These are phyloP conservation scores for Fusarium xyrophilum DNA, from an alignment of 2,329 filamentous ascomycete genomes.

Conservation along the genomic window DNA sequence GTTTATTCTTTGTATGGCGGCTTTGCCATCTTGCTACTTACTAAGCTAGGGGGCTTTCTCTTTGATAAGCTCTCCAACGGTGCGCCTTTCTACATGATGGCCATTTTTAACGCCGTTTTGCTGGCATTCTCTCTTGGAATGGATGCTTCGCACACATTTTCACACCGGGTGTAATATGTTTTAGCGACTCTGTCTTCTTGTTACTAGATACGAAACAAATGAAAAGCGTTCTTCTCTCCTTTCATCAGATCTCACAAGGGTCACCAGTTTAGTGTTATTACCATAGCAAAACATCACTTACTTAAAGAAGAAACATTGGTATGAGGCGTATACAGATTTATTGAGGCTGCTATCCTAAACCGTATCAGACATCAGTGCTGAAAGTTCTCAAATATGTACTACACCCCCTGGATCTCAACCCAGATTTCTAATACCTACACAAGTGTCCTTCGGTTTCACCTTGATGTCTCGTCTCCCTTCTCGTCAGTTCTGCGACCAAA, in stretches of 20 bases:
- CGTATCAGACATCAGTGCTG: not conserved
- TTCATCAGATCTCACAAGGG: not conserved
- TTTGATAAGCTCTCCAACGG: constrained; percentile 79
- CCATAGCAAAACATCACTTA: not conserved
- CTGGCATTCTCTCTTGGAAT: constrained; percentile 63
- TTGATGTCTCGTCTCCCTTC: not conserved
- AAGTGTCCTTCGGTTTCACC: not conserved
- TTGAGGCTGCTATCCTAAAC: not conserved
- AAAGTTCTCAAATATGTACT: not conserved
- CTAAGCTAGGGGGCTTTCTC: constrained; percentile 85
- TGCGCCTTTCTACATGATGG: constrained; percentile 95
- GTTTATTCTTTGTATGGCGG: constrained; percentile 93
- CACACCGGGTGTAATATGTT: constrained; percentile 24
- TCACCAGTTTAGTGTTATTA: not conserved
- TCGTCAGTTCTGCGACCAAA: not conserved
- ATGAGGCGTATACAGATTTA: not conserved
- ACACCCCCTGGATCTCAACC: not conserved
- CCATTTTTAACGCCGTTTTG: constrained; percentile 79
- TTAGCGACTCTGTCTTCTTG: not conserved
- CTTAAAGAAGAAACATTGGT: not conserved
- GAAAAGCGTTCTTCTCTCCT: constrained; percentile 23
- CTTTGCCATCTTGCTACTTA: constrained; percentile 86
- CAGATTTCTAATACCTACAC: not conserved
- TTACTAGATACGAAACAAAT: constrained; percentile 24
- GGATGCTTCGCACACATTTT: constrained; percentile 54